phyloP scores from a whole-genome alignment of 73 alveolate genomes.

The Symbiodinium pilosum region DNA sequence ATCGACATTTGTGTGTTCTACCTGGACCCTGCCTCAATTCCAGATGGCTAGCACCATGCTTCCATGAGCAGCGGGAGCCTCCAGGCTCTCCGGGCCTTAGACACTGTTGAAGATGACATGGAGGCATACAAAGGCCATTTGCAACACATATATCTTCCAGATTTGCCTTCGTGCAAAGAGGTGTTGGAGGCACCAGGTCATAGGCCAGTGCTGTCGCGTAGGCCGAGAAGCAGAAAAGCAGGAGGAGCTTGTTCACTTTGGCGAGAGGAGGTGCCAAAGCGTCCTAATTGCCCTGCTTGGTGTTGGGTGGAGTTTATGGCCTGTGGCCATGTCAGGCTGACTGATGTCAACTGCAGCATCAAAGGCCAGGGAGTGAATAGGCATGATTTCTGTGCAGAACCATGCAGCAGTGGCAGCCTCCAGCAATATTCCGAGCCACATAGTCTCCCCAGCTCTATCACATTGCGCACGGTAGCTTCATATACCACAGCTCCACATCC shows the following conservation, averaged over 20 bases:
- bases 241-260: constrained; percentile 35
- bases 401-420: too few species aligned
- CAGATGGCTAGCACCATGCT: too few species aligned
- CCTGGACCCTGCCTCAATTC: constrained; percentile 24
- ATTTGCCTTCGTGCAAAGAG: too few species aligned
- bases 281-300: background rate
- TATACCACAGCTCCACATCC: too few species aligned
- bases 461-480: too few species aligned
- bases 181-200: too few species aligned
- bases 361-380: too few species aligned
- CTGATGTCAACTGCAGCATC: constrained; percentile 66
- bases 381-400: too few species aligned
- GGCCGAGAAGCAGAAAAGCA: constrained; percentile 72
- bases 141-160: too few species aligned
- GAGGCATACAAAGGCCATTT: constrained; percentile 88
- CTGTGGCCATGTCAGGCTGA: constrained; percentile 11
- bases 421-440: too few species aligned
- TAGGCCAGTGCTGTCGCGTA: background rate
- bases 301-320: background rate
- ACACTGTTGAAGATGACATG: constrained; percentile 88
- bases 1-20: constrained; percentile 74
- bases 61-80: background rate
- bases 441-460: too few species aligned
- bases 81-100: constrained; percentile 76
- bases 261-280: constrained; percentile 31